Base-by-base conservation (phyloP, 371 early-diverging fungal species). In the Mucor lusitanicus region DNA sequence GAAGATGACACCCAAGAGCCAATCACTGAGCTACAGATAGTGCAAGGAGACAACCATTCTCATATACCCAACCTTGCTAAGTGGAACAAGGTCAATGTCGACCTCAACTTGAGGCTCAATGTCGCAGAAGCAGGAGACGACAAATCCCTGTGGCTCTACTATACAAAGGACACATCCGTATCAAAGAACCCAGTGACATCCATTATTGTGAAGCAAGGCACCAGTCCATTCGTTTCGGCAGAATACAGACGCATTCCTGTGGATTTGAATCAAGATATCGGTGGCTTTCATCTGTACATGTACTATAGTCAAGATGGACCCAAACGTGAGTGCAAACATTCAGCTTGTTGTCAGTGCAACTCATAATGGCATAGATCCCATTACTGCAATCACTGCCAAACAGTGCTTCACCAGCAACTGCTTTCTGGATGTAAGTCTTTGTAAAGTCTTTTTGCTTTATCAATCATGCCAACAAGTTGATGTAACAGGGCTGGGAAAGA, bases 311-410 rank as follows among this genome's bases (percentile, higher is more conserved):
- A 75, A 61, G 68, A 61, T n/a, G 73, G 74, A 0, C 64, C 64
- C 11, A 72, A 73, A 69, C 72, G 75, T 75, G 56, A 50, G 33
- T 28, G 7, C 9, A 17, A 19, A 6, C 23, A 3, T 37, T 1
- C 37, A 37, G 13, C 11, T 25, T 25, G 25, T 23, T 25, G 19
- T n/a, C n/a, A 44, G 12, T 12, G 21, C 13, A 12, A 50, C 9
- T 19, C 46, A 46, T 9, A 5, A 4, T 17, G 15, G 13, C 1
- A n/a, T 72, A 59, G 80, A 81, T 63, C 84, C 86, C 13, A 84
- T 86, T 50, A 83, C 84, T 21, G 79, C 81, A 15, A 79, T 86
- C 30, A 72, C 86, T 37, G 84, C 83, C 39, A 84, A 83, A 61
- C 72, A 80, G 40, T 86, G 86, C 44, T 69, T 80, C 19, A 71